Evolutionary conservation across 768 basidiomycete genomes (phyloP), one percentile per base, ranked within the genome.

Genomic region (Gelatoporia subvermispora): DNA sequence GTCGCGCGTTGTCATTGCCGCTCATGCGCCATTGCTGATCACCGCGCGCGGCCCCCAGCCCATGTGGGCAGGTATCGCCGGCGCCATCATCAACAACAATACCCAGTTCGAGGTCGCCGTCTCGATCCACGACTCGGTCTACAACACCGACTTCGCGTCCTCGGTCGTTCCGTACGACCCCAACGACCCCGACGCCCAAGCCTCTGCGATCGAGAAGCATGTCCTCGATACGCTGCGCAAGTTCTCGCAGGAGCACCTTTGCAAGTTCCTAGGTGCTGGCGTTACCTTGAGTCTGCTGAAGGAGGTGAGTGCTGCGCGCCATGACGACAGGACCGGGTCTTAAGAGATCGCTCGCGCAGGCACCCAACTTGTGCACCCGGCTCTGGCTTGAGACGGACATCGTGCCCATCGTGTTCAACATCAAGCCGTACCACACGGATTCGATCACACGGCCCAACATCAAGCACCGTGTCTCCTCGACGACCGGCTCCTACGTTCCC

Each of bases 51-150:
- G 25, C 42, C 60, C 34, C 13, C 61, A 91, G 88, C 85, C 88
- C 18, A 89, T 92, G 88, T 92, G 88, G 88, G 86, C 83, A 52
- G 89, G 86, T 58, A 74, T 90, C 43, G 83, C 87, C 3, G 86
- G 85, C 35, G 69, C 68, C 20, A 62, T 80, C 41, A 63, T 82
- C 61, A 75, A 81, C 60, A 78, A 80, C 60, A 78, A 76, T 48
- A 76, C 74, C 43, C 68, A 76, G 48, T 81, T 76, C 50, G 86
- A 90, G 67, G 68, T 92, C 60, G 84, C 87, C 35, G 73, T 90
- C 60, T 86, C 87, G 48, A 73, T 91, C 41, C 88, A 91, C 60
- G 89, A 92, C 64, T 88, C 85, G 15, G 86, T 90, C 62, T 92
- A 92, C 65, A 82, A 75, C 67, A 87, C 87, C 53, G 88, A 91